Conservation (phyloP, 2,329 filamentous ascomycete genomes). For the Alternaria tenuissima region DNA sequence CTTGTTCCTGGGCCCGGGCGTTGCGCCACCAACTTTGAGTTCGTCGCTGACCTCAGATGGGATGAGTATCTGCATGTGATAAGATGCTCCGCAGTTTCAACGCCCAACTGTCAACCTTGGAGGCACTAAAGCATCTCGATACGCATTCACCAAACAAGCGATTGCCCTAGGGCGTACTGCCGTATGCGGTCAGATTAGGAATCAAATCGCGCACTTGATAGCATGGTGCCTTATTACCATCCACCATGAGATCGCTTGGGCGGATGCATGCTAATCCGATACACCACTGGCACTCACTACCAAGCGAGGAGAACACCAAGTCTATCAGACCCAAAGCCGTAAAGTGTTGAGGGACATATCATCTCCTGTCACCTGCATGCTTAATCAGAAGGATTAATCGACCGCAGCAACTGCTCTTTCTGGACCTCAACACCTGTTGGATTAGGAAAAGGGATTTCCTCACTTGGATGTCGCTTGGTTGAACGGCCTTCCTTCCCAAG, state of each 20-base stretch:
- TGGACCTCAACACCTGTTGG: neutral
- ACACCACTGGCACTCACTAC: neutral
- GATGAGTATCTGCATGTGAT: constrained; percentile 2
- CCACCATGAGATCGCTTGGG: neutral
- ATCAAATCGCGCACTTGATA: neutral
- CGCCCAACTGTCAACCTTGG: neutral
- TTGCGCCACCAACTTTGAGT: constrained; percentile 18
- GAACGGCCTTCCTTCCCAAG: constrained; percentile 1
- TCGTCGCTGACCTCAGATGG: neutral
- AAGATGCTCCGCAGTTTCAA: neutral
- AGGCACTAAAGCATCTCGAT: constrained; percentile 3
- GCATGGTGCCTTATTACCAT: neutral
- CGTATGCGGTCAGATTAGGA: neutral
- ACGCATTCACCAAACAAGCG: neutral
- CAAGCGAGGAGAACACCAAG: neutral
- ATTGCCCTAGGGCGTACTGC: neutral
- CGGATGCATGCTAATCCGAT: neutral
- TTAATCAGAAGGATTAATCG: neutral
- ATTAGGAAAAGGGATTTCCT: neutral
- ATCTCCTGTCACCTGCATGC: neutral
- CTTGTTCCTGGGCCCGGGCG: constrained; percentile 8
- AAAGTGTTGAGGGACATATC: neutral
- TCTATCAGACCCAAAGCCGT: neutral
- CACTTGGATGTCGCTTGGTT: neutral
- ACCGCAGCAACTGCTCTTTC: neutral